Conservation (phyloP, 2,329 filamentous ascomycete genomes). For the Xylariaceae sp. region DNA sequence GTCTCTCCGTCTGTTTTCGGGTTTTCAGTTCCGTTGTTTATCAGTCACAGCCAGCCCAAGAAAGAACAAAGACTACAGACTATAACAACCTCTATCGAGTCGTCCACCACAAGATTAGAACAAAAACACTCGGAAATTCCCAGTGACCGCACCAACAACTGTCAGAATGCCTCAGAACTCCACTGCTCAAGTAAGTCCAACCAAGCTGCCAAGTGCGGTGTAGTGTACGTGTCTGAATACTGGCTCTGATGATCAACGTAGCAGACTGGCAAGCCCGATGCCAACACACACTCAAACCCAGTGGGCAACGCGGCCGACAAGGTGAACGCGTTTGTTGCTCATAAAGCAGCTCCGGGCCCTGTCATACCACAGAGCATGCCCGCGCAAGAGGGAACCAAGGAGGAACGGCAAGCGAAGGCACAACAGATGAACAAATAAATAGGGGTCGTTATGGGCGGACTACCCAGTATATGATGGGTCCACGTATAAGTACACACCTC, state of each 20-base stretch:
- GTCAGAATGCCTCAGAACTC: conserved; percentile 29
- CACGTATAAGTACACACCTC: not conserved
- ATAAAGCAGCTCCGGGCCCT: conserved; percentile 56
- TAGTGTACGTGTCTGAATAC: conserved; percentile 6
- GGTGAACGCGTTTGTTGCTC: conserved; percentile 41
- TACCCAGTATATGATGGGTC: not conserved
- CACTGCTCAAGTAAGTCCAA: conserved; percentile 24
- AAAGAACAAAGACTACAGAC: not conserved
- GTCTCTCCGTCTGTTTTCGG: not conserved
- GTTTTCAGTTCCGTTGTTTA: not conserved
- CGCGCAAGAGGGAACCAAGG: conserved; percentile 59
- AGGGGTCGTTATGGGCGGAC: not conserved
- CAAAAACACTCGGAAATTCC: conserved; percentile 1
- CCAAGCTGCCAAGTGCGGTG: not conserved
- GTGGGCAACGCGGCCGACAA: conserved; percentile 36
- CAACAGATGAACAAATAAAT: conserved; percentile 59
- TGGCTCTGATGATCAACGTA: not conserved
- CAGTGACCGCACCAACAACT: not conserved
- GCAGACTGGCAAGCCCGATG: conserved; percentile 33
- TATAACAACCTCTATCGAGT: not conserved
- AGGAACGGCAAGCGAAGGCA: conserved; percentile 62
- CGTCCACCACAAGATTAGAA: not conserved
- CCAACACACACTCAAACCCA: conserved; percentile 39
- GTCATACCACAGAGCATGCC: conserved; percentile 52
- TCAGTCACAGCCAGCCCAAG: not conserved